Evolutionary conservation across 148 eudicot species (phyloP), one percentile per base, ranked within the genome.

Genomic region (Polygonum aviculare): DNA sequence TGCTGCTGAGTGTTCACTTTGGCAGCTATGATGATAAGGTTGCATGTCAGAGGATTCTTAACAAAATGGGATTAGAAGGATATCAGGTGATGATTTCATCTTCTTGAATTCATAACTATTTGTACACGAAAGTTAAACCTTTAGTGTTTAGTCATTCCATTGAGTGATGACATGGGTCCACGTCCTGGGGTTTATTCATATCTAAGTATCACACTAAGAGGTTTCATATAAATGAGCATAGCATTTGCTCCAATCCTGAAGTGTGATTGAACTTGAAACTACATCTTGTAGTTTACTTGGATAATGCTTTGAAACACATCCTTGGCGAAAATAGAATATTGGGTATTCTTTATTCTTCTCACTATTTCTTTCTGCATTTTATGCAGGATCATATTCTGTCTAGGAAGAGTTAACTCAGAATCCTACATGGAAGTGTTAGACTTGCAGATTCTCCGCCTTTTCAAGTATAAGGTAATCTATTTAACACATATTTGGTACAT

Each of bases 21-120:
- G 48, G 83, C 93, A 95, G 97, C 78, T 88, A 83, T 39, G 97
- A 93, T 77, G 99, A 95, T 79, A 95, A 89, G 83, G 90, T 90
- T 75, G 97, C 97, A 74, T 90, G 99, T 82, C 84, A 92, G 78
- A 84, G 88, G 82, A 88, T 95, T 76, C 93, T 90, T 78, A 94
- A 93, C 76, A 93, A 85, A 84, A 87, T 93, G 94, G 94, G 97
- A 71, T 78, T 95, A 82, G 83, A 95, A 84, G 97, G 97, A 41
- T 95, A 92, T 81, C 97, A 95, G 99, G 97, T 94, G 31, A 26
- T 26, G 31, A 26, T 26, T 26, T 26, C 31, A 26, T 26, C 31
- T 26, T 26, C 31, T 26, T 26, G 31, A 26, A 26, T 26, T 26
- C 31, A 26, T 26, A 26, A 26, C 31, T 26, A 26, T 26, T 26